Evolutionary conservation across 345 rosid genomes (phyloP), one percentile per base, ranked within the genome.

Genomic region (Boechera divaricarpa): DNA sequence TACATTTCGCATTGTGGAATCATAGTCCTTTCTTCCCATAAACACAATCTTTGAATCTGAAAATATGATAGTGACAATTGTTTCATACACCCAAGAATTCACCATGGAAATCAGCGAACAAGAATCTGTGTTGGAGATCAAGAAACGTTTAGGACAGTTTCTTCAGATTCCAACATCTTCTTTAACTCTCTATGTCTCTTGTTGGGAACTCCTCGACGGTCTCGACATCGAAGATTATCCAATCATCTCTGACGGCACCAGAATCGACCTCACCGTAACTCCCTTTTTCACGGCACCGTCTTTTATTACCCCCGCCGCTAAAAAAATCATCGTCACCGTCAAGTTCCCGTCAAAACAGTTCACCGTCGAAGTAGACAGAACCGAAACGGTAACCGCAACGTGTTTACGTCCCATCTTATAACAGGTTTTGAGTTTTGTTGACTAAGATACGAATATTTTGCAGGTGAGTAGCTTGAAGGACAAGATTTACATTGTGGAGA

Each of bases 191-290:
- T 63, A 89, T 1, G 89, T 89, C 1, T 86, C 39, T 5, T 93
- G 88, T 35, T 89, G 95, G 97, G 98, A 94, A 55, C 85, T 90
- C 5, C 57, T 92, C 2, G 97, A 94, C 62, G 98, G 96, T 21
- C 85, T 94, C 1, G 99, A 92, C 85, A 85, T 95, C 82, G 97
- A 92, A 56, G 97, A 92, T 65, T 94, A 92, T 58, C 98, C 99
- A 3, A 89, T 89, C 45, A 82, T 92, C 77, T 65, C 62, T 15
- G 82, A 91, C 26, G 94, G 91, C 38, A 85, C 97, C 3, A 91
- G 70, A 71, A 88, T 95, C 38, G 86, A 91, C 68, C 94, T 95
- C 64, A 83, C 85, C 56, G 36, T 82, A 35, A 83, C 83, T 60
- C 82, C 86, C 0, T n/a, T 63, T 56, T 26, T 61, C 41, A 47